Evolutionary conservation across 257 asterid species (phyloP).

Genomic region (Apocynum venetum): DNA sequence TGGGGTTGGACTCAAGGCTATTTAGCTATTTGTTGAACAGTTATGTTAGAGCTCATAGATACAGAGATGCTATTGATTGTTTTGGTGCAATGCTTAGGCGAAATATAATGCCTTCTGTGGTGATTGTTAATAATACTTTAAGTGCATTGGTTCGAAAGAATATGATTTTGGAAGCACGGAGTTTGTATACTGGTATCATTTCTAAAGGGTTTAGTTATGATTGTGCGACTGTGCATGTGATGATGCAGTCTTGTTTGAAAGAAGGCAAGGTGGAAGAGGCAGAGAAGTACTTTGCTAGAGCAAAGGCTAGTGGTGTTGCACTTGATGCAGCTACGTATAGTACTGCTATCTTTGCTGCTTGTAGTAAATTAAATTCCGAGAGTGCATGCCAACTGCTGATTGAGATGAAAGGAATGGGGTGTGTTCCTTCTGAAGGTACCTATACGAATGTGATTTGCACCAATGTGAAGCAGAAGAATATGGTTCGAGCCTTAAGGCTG

Average conservation of each 20-base stretch:
- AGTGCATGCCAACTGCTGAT: constrained; percentile 49
- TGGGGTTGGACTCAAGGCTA: constrained; percentile 35
- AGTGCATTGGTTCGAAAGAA: constrained; percentile 41
- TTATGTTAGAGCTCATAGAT: constrained; percentile 45
- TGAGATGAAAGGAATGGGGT: constrained; percentile 68
- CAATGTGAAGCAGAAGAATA: constrained; percentile 59
- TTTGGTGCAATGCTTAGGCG: constrained; percentile 40
- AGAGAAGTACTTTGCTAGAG: constrained; percentile 42
- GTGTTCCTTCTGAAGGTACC: constrained; percentile 61
- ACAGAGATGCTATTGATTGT: constrained; percentile 60
- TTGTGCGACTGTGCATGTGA: constrained; percentile 46
- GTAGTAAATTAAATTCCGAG: constrained; percentile 36
- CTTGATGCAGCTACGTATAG: constrained; percentile 44
- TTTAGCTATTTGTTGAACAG: constrained; percentile 51
- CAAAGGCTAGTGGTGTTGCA: constrained; percentile 44
- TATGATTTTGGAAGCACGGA: constrained; percentile 38
- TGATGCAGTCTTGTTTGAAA: constrained; percentile 59
- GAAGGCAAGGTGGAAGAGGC: constrained; percentile 60
- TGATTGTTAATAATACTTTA: constrained; percentile 40
- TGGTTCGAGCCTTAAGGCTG: constrained; percentile 56
- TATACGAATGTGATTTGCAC: constrained; percentile 47
- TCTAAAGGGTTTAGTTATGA: constrained; percentile 39
- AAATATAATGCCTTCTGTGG: constrained; percentile 31
- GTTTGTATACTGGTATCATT: constrained; percentile 39
- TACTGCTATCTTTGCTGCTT: constrained; percentile 52